These are phyloP conservation scores for Ganoderma lingzhi DNA, from an alignment of 1,284 basidiomycete genomes.

Conservation along the genomic window DNA sequence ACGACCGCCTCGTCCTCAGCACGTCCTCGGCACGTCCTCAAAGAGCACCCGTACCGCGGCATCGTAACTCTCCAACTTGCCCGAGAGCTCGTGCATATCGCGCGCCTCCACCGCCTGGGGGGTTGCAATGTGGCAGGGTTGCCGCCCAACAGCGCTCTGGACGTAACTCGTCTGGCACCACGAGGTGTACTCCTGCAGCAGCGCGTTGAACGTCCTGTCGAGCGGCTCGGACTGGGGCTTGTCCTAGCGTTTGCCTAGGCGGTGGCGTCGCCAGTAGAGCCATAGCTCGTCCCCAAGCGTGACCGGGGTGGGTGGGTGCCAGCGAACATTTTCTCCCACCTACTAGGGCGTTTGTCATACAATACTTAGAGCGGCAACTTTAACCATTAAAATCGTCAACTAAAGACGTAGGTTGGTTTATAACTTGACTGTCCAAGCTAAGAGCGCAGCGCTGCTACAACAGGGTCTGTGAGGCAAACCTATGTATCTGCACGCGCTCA, in stretches of 20 bases:
- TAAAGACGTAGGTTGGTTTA: no score
- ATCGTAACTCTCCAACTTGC: background rate
- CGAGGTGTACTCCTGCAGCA: conserved; percentile 2
- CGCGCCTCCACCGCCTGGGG: background rate
- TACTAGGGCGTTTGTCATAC: no score
- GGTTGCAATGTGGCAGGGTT: background rate
- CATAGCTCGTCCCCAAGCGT: background rate
- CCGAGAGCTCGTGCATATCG: background rate
- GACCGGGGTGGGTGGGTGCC: no score
- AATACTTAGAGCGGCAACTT: no score
- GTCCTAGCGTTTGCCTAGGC: background rate
- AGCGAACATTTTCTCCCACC: no score
- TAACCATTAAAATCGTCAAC: no score
- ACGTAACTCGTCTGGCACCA: background rate
- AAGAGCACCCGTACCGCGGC: conserved; percentile 6
- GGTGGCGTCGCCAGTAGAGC: background rate
- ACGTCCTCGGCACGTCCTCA: background rate
- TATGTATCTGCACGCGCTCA: no score
- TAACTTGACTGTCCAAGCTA: no score
- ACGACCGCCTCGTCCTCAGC: background rate
- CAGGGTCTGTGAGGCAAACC: no score
- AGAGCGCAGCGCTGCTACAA: no score
- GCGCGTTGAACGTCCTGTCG: background rate
- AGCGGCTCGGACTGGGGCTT: background rate
- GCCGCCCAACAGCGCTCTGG: background rate